Base-by-base conservation (phyloP, 2,329 filamentous ascomycete species). In the Epichloe scottii region DNA sequence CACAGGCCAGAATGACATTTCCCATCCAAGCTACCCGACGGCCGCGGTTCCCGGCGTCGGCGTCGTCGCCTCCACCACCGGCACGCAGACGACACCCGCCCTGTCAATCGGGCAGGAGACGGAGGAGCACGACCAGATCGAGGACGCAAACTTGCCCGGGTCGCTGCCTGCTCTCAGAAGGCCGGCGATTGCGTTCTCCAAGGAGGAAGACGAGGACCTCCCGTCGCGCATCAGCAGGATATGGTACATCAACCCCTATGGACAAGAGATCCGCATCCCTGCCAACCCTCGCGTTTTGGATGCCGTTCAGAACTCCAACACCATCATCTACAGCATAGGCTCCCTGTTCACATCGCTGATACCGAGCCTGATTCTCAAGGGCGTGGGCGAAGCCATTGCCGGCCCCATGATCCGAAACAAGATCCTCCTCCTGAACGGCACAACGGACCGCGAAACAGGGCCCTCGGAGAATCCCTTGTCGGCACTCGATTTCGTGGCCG, bases 161-260 rank as follows among this genome's bases (percentile, higher is more conserved):
- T 89, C 86, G 0, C 73, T 96, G 0, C 87, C 89, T 0, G 85
- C 81, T 0, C 74, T 97, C 1, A 78, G 90, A 6, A 82, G 85
- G 52, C 87, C 85, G 48, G 87, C 94, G 55, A 89, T 96, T 54
- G 73, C 75, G 4, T 94, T 95, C 64, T 85, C 78, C 61, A 97
- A 97, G 68, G 67, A 73, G 61, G 74, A 79, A 39, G 84, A 89
- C 55, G 81, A 87, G 54, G 87, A 91, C 50, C 73, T 97, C 1
- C 78, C 87, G 0, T 77, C 85, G 0, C 77, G 87, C 30, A 95
- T 97, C 58, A 75, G 83, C 50, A 73, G 90, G 2, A 76, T 97
- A 34, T 97, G 89, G 89, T 97, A 97, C 71, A 97, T 97, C 70
- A 97, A 96, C 62, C 91, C 91, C 0, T 97, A 96, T 65, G 91